Evolutionary conservation across 306 rosid genomes (phyloP), one percentile per base, ranked within the genome.

Genomic region (Citrullus colocynthis): DNA sequence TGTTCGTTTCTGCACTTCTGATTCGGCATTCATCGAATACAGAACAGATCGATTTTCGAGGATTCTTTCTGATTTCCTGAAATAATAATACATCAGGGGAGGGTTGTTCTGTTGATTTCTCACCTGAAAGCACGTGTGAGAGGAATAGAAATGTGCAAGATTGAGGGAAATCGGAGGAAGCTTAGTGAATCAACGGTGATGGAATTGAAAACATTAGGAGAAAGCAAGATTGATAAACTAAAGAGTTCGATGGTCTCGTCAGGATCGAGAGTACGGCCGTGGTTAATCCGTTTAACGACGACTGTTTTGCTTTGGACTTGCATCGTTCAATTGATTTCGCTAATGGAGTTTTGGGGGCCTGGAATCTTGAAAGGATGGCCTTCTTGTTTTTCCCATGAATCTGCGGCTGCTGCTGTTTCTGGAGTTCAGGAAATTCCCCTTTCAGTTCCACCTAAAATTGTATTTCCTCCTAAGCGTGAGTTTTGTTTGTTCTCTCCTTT

Each of bases 301-400:
- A 0, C 87, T 41, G 24, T 86, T 36, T 65, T 87, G 79, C 60
- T 89, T n/a, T 89, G 88, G 89, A 83, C 88, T 81, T 73, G 87
- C 65, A 54, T 64, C 1, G 54, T 85, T 73, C 93, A 91, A 51
- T 55, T 86, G 55, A 83, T 70, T 61, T 83, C 86, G 6, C 15
- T 86, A 49, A 66, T 77, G 10, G 83, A 82, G 44, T 59, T n/a
- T 51, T 69, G 80, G 69, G 80, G 60, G 5, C 86, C 87, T 2
- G 12, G 75, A n/a, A 51, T 81, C 56, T 81, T 83, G 57, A 77
- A 65, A 28, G 74, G 83, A 75, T 80, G 39, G 75, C 60, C 80
- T 20, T 64, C 64, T 64, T 78, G 75, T 78, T 78, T 78, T 37
- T 78, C 75, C 0, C 76, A 78, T 21, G 65, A 78, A 65, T 78